These are phyloP conservation scores for Globisporangium radiosum DNA, from an alignment of 352 stramenopile species.

Conservation along the genomic window DNA sequence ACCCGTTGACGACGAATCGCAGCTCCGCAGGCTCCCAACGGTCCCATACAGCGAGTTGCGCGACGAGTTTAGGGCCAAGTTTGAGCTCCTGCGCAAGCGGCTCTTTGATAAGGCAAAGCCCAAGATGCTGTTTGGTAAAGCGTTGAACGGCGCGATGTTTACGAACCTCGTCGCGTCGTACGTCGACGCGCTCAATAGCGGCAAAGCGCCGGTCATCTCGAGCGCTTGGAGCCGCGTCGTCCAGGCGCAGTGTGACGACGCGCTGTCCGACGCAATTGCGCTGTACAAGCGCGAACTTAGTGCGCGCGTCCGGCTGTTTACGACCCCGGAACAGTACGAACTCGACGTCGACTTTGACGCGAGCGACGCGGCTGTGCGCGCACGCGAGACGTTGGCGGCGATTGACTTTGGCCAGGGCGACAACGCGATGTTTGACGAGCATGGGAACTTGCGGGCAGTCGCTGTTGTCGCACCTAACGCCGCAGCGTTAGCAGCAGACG, in stretches of 20 bases:
- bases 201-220: slow-evolving; percentile 82
- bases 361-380: slow-evolving; percentile 4
- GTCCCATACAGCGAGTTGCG: slow-evolving; percentile 72
- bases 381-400: slow-evolving; percentile 22
- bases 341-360: slow-evolving; percentile 38
- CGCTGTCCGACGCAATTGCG: slow-evolving; percentile 62
- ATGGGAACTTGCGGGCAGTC: slow-evolving; percentile 56
- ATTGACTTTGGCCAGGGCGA: slow-evolving; percentile 49
- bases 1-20: slow-evolving; percentile 79
- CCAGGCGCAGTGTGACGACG: slow-evolving; percentile 79
- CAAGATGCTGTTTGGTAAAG: slow-evolving; percentile 84
- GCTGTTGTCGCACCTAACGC: slow-evolving; percentile 15
- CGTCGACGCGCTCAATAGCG: slow-evolving; percentile 84
- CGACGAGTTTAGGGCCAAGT: slow-evolving; percentile 71
- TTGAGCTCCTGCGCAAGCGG: slow-evolving; percentile 58
- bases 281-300: slow-evolving; percentile 72
- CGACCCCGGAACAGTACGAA: slow-evolving; percentile 53
- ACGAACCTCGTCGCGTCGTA: slow-evolving; percentile 77
- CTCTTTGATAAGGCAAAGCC: slow-evolving; percentile 76
- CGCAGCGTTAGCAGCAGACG: slow-evolving; percentile 10
- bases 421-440: slow-evolving; percentile 72
- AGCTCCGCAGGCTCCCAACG: slow-evolving; percentile 62
- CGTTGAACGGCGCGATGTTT: slow-evolving; percentile 84
- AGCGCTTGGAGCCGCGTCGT: slow-evolving; percentile 87
- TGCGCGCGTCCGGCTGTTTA: slow-evolving; percentile 39